A percentile compares a stretch with the other conserved stretches of the same genome.
phyloP scores from a whole-genome alignment of 192 early-diverging fungal genomes.

The Linnemannia hyalina region DNA sequence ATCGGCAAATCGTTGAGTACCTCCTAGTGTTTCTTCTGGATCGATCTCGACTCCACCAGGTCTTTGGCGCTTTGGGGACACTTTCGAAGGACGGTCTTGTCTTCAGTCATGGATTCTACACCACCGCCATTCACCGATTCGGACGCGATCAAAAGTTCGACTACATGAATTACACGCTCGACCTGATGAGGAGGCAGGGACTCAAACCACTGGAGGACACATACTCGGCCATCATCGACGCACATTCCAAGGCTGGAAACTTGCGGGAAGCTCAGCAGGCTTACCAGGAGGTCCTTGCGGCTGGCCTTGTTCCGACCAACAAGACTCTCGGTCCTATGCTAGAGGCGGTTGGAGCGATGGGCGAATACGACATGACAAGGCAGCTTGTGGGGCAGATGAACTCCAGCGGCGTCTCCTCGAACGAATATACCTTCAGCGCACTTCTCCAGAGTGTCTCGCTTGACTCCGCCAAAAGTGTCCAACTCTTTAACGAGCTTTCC shows the following conservation, averaged over 20 bases:
- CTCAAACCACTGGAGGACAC: slow-evolving; percentile 40
- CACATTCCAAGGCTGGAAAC: slow-evolving; percentile 49
- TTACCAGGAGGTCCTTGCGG: slow-evolving; percentile 43
- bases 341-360: slow-evolving; percentile 52
- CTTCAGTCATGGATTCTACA: slow-evolving; percentile 40
- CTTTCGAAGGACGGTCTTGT: slow-evolving; percentile 22
- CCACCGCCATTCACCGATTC: slow-evolving; percentile 43
- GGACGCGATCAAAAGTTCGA: slow-evolving; percentile 36
- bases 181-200: slow-evolving; percentile 39
- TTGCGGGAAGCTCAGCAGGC: slow-evolving; percentile 41
- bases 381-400: slow-evolving; percentile 54
- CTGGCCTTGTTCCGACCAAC: slow-evolving; percentile 23
- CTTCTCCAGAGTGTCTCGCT: slow-evolving; percentile 39
- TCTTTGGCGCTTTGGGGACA: slow-evolving; percentile 13
- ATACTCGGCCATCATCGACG: slow-evolving; percentile 46
- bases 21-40: slow-evolving; percentile 41
- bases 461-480: slow-evolving; percentile 9
- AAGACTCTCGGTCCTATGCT: slow-evolving; percentile 40
- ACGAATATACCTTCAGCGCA: slow-evolving; percentile 44
- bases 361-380: slow-evolving; percentile 48
- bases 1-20: slow-evolving; percentile 21
- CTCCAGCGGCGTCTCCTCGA: slow-evolving; percentile 33
- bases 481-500: slow-evolving; percentile 40
- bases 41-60: slow-evolving; percentile 23
- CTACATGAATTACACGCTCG: slow-evolving; percentile 41